Percentiles rank a stretch among this genome's conserved stretches.
Evolutionary conservation across 208 protist species (phyloP).

Genomic region (Angomonas ambiguus): DNA sequence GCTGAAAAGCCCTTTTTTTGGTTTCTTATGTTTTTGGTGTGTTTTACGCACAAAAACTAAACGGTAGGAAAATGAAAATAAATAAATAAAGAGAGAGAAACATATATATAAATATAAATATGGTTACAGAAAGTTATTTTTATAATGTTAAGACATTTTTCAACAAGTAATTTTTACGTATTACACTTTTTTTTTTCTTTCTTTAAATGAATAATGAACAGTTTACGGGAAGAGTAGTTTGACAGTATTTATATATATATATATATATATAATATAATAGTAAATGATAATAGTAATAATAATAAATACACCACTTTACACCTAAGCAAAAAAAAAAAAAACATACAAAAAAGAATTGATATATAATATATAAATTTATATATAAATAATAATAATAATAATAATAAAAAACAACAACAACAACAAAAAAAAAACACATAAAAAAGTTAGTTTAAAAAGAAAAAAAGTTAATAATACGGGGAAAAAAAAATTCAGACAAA

Average conservation of each 20-base stretch:
- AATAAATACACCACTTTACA: background rate
- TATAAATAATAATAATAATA: conserved; percentile 1
- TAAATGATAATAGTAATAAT: background rate
- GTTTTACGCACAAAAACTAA: background rate
- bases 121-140: background rate
- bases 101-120: background rate
- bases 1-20: background rate
- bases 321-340: too few species aligned
- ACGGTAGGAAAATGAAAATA: background rate
- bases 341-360: too few species aligned
- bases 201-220: conserved; percentile 13
- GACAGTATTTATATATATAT: background rate
- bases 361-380: background rate
- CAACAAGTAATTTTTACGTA: background rate
- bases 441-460: background rate
- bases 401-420: background rate
- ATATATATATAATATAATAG: background rate
- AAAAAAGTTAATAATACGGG: background rate
- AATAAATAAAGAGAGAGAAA: background rate
- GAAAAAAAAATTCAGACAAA: too few species aligned
- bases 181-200: conserved; percentile 7
- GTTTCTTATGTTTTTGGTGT: background rate
- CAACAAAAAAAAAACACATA: background rate
- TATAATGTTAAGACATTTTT: background rate
- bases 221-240: background rate